Base-by-base conservation (phyloP, 306 rosid genomes). In the Adenanthera pavonina region DNA sequence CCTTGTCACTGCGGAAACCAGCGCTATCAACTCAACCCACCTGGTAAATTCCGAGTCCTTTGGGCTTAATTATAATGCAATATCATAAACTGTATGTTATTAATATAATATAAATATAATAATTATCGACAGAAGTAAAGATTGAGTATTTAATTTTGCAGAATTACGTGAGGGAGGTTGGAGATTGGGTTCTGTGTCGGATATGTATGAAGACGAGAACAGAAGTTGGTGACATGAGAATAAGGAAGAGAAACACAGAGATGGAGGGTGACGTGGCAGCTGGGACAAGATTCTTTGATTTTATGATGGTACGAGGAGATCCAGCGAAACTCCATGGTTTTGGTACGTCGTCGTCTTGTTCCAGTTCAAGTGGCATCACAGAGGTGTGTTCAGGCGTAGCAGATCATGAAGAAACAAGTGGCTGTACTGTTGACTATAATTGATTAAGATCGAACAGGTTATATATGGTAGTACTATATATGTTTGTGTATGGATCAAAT, bases 131-230 rank as follows among this genome's bases (percentile, higher is more conserved):
- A 48, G 65, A 77, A 77, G 46, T 47, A 48, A 52, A 25, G 40
- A 53, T 35, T 0, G 2, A 19, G 51, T 76, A 20, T 19, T 48
- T 3, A 17, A 11, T 25, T 66, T 78, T 44, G 74, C 91, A 89
- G 97, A 76, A 16, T 61, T 7, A 61, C 1, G 68, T 47, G 34
- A 84, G 56, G 73, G 91, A 87, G 79, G 83, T 81, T 61, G 93
- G 89, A 78, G 88, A 89, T 14, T 91, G 97, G 97, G 94, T 94
- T 86, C 74, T 94, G 40, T 94, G 97, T 79, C 92, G 97, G 36
- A 57, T 94, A 69, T 83, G 75, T 78, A 30, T 75, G 81, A 94
- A 88, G 92, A 87, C 82, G 84, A 88, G 72, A 61, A 30, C 10
- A n/a, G 82, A 82, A 71, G 83, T 81, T 3, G 76, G 51, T 67